Base-by-base conservation (phyloP, 139 green algal species). In the Micractinium sp. region DNA sequence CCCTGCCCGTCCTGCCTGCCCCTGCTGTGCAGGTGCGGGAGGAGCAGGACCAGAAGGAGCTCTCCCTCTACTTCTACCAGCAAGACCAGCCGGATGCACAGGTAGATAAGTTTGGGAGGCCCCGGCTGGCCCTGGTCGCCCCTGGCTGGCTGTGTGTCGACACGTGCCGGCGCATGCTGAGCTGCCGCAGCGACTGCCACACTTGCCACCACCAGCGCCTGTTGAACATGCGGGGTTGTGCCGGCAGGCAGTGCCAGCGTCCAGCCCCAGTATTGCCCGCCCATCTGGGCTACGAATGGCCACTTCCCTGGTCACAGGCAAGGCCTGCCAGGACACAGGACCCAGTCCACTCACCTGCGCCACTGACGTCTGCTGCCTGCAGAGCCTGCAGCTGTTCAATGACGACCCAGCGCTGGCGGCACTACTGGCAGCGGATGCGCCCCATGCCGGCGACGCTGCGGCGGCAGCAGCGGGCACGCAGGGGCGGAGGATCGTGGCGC, bases 351-450 rank as follows among this genome's bases (percentile, higher is more conserved):
- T 29, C 23, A 83, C 19, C 39, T 67, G 12, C 31, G 4, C 39
- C 20, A 20, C 39, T 63, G 63, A 2, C 63, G 2, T 71, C 29
- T 77, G 31, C 31, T 13, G 14, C 13, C 61, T 84, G 61, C 86
- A 86, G 61, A 33, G 61, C 77, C 61, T 71, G 27, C 36, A 80
- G 31, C 29, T 53, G 60, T 20, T 16, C 60, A 27, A 15, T 3
- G 41, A 69, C 7, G 86, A 90, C 39, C 63, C 61, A 0, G 86
- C 86, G 29, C 77, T 90, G 36, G 86, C 86, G 29, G 53, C 61
- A 0, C 78, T 90, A 61, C 78, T 90, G 61, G 36, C 27, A 4
- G 86, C 86, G 4, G 61, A 90, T 63, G 38, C 36, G 38, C 63
- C n/a, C 36, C 36, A 78, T 27, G 75, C 53, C 15, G 75, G 35